Evolutionary conservation across 345 rosid species (phyloP).

Genomic region (Rhizophora mangle): DNA sequence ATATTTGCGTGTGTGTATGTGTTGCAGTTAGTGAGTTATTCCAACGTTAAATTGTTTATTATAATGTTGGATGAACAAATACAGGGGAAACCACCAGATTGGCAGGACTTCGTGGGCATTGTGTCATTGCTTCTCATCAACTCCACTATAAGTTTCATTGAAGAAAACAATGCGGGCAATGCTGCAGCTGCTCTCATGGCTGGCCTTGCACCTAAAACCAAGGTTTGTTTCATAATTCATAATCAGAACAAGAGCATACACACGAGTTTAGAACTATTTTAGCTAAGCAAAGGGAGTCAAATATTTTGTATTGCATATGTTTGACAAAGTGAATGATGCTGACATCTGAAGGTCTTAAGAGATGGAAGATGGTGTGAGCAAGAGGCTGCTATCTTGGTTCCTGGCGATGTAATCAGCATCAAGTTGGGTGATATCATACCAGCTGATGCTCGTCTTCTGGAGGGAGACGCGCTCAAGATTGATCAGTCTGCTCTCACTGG

Average conservation of each 20-base stretch:
- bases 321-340: neutral
- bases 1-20: neutral
- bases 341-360: conserved; percentile 51
- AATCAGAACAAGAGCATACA: neutral
- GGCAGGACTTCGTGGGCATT: conserved; percentile 85
- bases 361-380: conserved; percentile 76
- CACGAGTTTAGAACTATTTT: neutral
- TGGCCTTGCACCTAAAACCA: conserved; percentile 71
- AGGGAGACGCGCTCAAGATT: conserved; percentile 77
- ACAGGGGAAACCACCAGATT: conserved; percentile 84
- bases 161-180: conserved; percentile 86
- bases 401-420: conserved; percentile 75
- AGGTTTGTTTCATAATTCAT: conserved; percentile 27
- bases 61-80: neutral
- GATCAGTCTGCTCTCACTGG: conserved; percentile 85
- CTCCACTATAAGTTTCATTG: conserved; percentile 78
- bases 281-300: neutral
- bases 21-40: neutral
- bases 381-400: conserved; percentile 71
- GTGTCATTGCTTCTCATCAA: conserved; percentile 61
- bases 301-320: too few species aligned
- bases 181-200: conserved; percentile 85
- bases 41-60: too few species aligned
- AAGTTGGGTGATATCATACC: conserved; percentile 81
- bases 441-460: conserved; percentile 81